A percentile compares a stretch with the other conserved stretches of the same genome.
Evolutionary conservation across 2,329 filamentous ascomycete genomes (phyloP).

Genomic region (Penicillium brevicompactum): DNA sequence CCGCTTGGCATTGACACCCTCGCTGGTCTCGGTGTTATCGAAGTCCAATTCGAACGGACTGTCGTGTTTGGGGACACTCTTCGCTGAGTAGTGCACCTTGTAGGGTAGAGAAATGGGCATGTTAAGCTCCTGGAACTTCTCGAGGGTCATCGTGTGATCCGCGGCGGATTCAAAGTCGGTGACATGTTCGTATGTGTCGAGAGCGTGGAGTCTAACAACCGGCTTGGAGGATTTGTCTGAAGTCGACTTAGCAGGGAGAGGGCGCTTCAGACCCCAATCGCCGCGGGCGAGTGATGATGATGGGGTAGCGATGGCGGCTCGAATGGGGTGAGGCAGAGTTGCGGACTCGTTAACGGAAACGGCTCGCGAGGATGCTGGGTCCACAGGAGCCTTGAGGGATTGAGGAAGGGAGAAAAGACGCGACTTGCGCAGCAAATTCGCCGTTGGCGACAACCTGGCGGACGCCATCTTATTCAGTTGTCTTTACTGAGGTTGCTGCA

Average conservation of each 20-base stretch:
- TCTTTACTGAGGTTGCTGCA: conserved; percentile 23
- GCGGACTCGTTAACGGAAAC: conserved; percentile 65
- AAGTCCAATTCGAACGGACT: conserved; percentile 46
- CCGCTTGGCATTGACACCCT: conserved; percentile 40
- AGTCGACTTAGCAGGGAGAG: conserved; percentile 76
- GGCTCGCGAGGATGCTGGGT: conserved; percentile 51
- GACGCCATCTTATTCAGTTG: conserved; percentile 44
- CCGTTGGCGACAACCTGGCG: conserved; percentile 58
- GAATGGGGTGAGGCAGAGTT: conserved; percentile 77
- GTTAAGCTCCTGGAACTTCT: conserved; percentile 83
- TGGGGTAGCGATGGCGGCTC: conserved; percentile 80
- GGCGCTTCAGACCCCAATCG: conserved; percentile 91
- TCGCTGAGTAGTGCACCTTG: conserved; percentile 35
- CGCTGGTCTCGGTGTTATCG: conserved; percentile 49
- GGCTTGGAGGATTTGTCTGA: conserved; percentile 69
- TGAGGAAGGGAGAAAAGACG: conserved; percentile 86
- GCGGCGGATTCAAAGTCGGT: conserved; percentile 84
- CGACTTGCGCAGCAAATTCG: conserved; percentile 76
- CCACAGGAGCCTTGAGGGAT: conserved; percentile 66
- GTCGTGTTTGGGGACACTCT: conserved; percentile 32
- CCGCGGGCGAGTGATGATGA: conserved; percentile 71
- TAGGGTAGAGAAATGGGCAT: conserved; percentile 65
- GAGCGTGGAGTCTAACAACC: conserved; percentile 71
- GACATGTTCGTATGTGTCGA: conserved; percentile 84
- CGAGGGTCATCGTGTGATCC: conserved; percentile 76